Evolutionary conservation across 495 filamentous ascomycete species (phyloP).

Genomic region (Peziza echinospora): DNA sequence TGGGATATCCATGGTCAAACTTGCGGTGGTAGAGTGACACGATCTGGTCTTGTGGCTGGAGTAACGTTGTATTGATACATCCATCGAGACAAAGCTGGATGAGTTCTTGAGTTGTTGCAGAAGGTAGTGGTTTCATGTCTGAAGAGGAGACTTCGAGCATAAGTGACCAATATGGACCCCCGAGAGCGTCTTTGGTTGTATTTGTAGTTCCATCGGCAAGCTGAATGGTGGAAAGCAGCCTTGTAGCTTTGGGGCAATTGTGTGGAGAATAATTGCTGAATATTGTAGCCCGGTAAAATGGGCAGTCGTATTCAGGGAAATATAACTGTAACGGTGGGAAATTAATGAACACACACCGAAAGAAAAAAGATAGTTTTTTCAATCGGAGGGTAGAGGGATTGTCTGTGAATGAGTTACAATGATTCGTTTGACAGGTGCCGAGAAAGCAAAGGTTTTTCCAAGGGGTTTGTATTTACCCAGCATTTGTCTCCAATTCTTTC

Average conservation of each 20-base stretch:
- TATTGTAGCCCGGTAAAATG: constrained; percentile 98
- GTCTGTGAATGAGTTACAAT: too few species aligned
- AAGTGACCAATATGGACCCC: constrained; percentile 97
- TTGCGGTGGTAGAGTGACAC: constrained; percentile 95
- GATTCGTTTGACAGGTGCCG: too few species aligned
- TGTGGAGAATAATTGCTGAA: constrained; percentile 99
- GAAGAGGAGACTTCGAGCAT: constrained; percentile 99
- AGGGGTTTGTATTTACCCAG: constrained; percentile 43
- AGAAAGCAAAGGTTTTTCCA: background rate
- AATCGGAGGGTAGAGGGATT: background rate
- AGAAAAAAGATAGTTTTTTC: too few species aligned
- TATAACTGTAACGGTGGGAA: constrained; percentile 70
- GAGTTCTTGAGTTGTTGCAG: constrained; percentile 39
- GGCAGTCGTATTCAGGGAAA: constrained; percentile 97
- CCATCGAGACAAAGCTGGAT: constrained; percentile 83
- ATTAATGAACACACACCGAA: too few species aligned
- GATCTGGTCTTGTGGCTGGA: constrained; percentile 75
- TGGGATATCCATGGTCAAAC: constrained; percentile 99
- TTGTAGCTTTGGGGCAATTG: constrained; percentile 71
- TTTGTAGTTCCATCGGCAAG: constrained; percentile 70
- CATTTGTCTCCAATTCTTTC: constrained; percentile 98
- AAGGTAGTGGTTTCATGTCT: constrained; percentile 75
- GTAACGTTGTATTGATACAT: constrained; percentile 91
- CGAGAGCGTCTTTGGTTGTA: constrained; percentile 39
- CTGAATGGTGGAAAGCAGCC: constrained; percentile 70